phyloP scores from a whole-genome alignment of 352 stramenopile species.

The Blastocystis sp. region DNA sequence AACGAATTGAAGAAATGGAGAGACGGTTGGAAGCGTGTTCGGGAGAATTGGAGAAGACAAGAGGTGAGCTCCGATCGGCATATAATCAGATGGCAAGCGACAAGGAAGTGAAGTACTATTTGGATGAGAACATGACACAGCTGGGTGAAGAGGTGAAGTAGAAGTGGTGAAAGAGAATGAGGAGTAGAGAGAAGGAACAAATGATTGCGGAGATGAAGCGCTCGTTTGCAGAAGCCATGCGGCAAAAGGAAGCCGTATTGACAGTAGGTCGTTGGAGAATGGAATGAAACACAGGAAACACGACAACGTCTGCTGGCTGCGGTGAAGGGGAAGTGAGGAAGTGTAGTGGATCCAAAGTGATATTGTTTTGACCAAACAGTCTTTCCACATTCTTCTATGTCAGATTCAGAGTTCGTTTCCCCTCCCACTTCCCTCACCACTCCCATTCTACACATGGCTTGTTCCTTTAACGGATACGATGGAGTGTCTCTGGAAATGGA shows the following conservation, averaged over 20 bases:
- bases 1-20: background rate
- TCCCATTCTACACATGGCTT: background rate
- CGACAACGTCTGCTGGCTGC: background rate
- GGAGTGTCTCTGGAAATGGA: background rate
- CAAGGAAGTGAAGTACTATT: constrained; percentile 42
- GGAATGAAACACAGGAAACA: background rate
- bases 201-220: background rate
- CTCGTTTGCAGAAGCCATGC: background rate
- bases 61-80: background rate
- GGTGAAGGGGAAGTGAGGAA: background rate
- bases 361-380: background rate
- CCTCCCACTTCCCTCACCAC: constrained; percentile 5
- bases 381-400: background rate
- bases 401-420: background rate
- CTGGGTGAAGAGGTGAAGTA: background rate
- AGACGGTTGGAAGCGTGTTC: background rate
- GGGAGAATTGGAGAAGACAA: background rate
- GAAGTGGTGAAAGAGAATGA: background rate
- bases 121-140: constrained; percentile 20
- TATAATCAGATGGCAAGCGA: constrained; percentile 48
- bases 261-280: background rate
- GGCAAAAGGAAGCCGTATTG: background rate
- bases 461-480: constrained; percentile 14
- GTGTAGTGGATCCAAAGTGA: background rate
- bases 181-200: constrained; percentile 10